These are phyloP conservation scores for Dendrocalamus latiflorus DNA, from an alignment of 202 grass and related monocot species.

Conservation along the genomic window DNA sequence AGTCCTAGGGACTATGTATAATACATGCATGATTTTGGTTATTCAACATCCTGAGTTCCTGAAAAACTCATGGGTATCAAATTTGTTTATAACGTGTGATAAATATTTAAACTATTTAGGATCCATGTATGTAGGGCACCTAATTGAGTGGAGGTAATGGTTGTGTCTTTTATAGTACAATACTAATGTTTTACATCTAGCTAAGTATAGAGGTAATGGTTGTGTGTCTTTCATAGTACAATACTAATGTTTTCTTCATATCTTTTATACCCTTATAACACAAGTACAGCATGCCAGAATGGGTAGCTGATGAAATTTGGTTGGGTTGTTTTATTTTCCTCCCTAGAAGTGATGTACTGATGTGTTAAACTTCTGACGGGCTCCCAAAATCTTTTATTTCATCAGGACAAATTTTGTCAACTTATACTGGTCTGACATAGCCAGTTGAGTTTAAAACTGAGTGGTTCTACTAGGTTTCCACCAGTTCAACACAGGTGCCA, in stretches of 20 bases:
- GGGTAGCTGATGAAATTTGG: not conserved
- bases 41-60: not conserved
- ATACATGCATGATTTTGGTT: not conserved
- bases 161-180: too few relatives aligned
- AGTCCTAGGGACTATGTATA: too few relatives aligned
- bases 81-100: not conserved
- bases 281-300: not conserved
- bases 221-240: too few relatives aligned
- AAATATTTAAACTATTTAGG: too few relatives aligned
- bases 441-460: not conserved
- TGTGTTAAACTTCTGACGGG: not conserved
- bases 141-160: too few relatives aligned
- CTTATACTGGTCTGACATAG: not conserved
- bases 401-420: not conserved
- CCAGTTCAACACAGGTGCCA: not conserved
- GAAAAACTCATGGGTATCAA: not conserved
- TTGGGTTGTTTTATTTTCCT: not conserved
- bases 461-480: constrained; percentile 10
- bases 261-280: not conserved
- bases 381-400: not conserved
- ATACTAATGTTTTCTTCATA: too few relatives aligned
- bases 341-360: not conserved
- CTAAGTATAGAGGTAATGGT: too few relatives aligned
- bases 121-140: too few relatives aligned
- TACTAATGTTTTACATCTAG: not conserved